Percentiles rank a stretch among this genome's conserved stretches.
Conservation (phyloP, 2,329 filamentous ascomycete species). For the Metarhizium album region DNA sequence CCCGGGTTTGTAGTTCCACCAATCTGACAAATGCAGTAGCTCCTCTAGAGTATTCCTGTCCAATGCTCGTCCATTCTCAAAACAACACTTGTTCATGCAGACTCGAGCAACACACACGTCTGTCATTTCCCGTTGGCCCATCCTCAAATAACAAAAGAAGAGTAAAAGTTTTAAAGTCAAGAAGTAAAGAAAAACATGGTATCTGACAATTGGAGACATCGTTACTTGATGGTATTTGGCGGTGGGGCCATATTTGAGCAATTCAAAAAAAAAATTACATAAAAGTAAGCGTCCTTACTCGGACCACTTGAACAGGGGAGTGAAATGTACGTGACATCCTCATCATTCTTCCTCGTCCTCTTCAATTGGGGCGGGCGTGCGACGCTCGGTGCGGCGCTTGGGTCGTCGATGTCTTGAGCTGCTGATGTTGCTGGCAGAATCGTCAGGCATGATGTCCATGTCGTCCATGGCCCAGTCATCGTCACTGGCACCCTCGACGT, state of each 20-base stretch:
- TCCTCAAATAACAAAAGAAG: too few relatives aligned
- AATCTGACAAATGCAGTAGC: neutral
- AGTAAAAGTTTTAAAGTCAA: too few relatives aligned
- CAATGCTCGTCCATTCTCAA: neutral
- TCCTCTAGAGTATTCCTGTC: neutral
- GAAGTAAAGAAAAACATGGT: neutral
- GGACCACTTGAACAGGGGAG: neutral
- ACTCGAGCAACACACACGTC: neutral
- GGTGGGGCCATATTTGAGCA: neutral
- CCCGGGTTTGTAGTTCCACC: neutral
- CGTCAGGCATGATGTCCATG: conserved; percentile 60
- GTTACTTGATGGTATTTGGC: neutral
- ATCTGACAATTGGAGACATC: neutral
- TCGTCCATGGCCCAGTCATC: conserved; percentile 49
- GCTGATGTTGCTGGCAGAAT: conserved; percentile 71
- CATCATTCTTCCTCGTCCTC: conserved; percentile 57
- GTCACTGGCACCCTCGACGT: conserved; percentile 41
- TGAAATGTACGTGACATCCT: neutral
- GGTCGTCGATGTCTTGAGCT: conserved; percentile 57
- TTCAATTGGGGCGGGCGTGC: conserved; percentile 62
- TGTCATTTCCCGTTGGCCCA: neutral
- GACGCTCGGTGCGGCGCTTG: conserved; percentile 56
- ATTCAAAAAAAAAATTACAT: neutral
- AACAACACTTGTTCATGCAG: neutral
- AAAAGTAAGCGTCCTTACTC: neutral